These are phyloP conservation scores for Butyriboletus appendiculatus DNA, from an alignment of 1,284 basidiomycete genomes.

Conservation along the genomic window DNA sequence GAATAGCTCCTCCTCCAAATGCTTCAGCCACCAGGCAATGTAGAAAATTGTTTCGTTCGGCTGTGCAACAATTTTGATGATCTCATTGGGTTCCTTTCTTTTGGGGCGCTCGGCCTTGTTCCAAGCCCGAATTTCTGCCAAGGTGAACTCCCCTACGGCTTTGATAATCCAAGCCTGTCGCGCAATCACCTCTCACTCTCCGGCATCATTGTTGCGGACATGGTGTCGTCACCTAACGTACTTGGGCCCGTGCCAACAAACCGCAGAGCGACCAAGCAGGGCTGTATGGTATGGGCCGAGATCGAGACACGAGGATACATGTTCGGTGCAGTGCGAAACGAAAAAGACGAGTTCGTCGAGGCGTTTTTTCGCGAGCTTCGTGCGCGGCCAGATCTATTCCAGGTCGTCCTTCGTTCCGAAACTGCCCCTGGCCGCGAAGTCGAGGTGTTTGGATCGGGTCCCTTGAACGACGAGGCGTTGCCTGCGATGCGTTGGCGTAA, in stretches of 20 bases:
- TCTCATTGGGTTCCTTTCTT: conserved; percentile 31
- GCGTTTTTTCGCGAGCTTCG: conserved; percentile 33
- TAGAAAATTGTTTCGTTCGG: conserved; percentile 36
- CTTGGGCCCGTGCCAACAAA: conserved; percentile 13
- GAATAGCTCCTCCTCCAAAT: conserved; percentile 1
- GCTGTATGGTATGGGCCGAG: conserved; percentile 23
- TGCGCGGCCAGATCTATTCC: conserved; percentile 33
- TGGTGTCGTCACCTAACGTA: background rate
- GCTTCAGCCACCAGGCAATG: conserved; percentile 14
- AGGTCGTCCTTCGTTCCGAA: conserved; percentile 30
- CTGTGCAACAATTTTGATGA: conserved; percentile 37
- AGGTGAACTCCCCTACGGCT: background rate
- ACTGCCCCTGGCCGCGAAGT: conserved; percentile 3
- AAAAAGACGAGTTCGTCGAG: conserved; percentile 15
- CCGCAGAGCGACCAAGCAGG: conserved; percentile 14
- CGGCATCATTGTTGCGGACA: conserved; percentile 31
- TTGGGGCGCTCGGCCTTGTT: conserved; percentile 25
- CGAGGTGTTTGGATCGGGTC: conserved; percentile 29
- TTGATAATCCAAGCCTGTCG: conserved; percentile 1
- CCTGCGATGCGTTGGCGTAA: conserved; percentile 15
- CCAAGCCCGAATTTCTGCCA: conserved; percentile 19
- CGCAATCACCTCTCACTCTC: conserved; percentile 31
- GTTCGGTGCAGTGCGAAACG: conserved; percentile 36
- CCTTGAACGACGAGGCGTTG: conserved; percentile 6
- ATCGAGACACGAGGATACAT: conserved; percentile 25